Evolutionary conservation across 257 asterid species (phyloP), one percentile per base, ranked within the genome.

Genomic region (Salvia rosmarinus): DNA sequence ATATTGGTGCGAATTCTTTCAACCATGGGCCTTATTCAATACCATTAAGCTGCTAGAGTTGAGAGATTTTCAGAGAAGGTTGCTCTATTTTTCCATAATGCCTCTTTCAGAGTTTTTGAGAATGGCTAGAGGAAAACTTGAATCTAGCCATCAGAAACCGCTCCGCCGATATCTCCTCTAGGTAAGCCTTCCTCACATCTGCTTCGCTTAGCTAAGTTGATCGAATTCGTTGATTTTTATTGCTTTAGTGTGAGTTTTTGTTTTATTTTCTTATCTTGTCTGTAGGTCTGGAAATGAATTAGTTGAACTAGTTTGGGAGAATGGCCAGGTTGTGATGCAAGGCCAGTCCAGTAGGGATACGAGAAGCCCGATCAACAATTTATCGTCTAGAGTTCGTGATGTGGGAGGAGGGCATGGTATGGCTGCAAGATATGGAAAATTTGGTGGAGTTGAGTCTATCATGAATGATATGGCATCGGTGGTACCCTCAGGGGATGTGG

Each of bases 91-190:
- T 77, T 69, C 59, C 79, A 71, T 52, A 81, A 89, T 95, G 96
- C 97, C 99, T 70, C 89, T 91, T 54, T 86, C 89, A 3, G 98
- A 95, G 88, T 90, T 88, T 28, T 77, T 87, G 79, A 85, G 91
- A 74, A 69, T 89, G 93, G 88, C 89, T 67, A 81, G 86, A 67
- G 88, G 86, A 61, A 87, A 86, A 74, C 82, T 79, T 67, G 96
- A 84, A 71, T 80, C 88, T 69, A 72, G 76, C 44, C 87, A 81
- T 42, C 87, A 70, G 65, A 84, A 49, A 59, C 52, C 80, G 67
- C 59, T 59, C 68, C 82, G 13, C 81, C 17, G 86, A 67, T 69
- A 57, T 66, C 37, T 67, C 85, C 44, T 70, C 82, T 46, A 71
- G 84, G 98, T 91, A 76, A 23, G 55, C 92, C 76, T 30, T 34